Conservation (phyloP, 1,284 basidiomycete species). For the Puccinia sorghi region DNA sequence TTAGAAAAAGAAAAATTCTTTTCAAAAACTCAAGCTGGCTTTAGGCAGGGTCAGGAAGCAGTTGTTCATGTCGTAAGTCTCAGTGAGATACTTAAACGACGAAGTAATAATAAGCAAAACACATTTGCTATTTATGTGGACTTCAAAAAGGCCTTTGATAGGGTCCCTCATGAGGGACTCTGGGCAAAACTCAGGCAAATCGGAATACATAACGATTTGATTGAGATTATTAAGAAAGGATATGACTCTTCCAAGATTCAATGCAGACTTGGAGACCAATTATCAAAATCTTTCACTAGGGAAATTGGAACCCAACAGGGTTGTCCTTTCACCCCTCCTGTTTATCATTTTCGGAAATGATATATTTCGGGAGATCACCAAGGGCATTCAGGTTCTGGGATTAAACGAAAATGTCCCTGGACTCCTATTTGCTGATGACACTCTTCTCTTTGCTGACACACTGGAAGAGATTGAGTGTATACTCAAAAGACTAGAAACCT, state of each 20-base stretch:
- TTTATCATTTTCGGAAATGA: slow-evolving; percentile 44
- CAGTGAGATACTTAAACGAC: not conserved
- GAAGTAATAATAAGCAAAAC: not conserved
- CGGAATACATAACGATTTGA: not conserved
- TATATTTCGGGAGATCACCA: not conserved
- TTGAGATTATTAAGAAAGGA: slow-evolving; percentile 8
- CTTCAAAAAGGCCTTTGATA: slow-evolving; percentile 37
- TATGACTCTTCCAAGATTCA: not conserved
- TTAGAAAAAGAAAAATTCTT: slow-evolving; percentile 14
- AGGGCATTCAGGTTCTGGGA: not conserved
- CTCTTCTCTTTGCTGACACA: slow-evolving; percentile 2
- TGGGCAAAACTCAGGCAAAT: not conserved
- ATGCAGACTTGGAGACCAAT: not conserved
- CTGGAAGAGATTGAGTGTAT: not conserved
- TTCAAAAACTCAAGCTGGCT: slow-evolving; percentile 15
- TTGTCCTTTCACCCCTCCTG: slow-evolving; percentile 26
- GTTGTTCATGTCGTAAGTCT: not conserved
- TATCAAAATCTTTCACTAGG: not conserved
- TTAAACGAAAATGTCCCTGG: not conserved
- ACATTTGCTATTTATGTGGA: slow-evolving; percentile 6
- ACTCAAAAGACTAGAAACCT: not conserved
- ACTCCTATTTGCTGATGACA: slow-evolving; percentile 36
- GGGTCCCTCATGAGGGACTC: slow-evolving; percentile 24
- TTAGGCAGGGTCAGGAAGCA: not conserved
- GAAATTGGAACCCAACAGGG: not conserved